Conservation (phyloP, 305 asterid species). For the Fraxinus baroniana region DNA sequence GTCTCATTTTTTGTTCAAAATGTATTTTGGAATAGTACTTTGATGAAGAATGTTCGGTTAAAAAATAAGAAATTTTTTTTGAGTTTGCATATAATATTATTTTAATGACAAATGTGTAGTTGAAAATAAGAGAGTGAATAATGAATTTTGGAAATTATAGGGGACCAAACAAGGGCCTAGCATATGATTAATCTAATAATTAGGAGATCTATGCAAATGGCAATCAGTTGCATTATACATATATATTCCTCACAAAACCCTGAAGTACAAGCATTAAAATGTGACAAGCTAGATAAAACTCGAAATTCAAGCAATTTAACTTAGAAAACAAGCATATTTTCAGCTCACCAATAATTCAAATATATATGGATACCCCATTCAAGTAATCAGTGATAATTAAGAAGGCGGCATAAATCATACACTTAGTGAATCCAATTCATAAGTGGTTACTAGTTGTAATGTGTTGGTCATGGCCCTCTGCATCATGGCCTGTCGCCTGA, state of each 20-base stretch:
- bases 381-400: conserved; percentile 2
- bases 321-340: neutral
- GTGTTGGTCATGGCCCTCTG: conserved; percentile 24
- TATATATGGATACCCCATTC: neutral
- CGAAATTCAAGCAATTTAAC: conserved; percentile 25
- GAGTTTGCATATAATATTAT: too few relatives aligned
- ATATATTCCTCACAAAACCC: conserved; percentile 26
- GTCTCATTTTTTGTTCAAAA: too few relatives aligned
- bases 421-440: conserved; percentile 1
- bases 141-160: too few relatives aligned
- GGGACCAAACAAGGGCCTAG: neutral
- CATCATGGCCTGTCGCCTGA: conserved; percentile 12
- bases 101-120: too few relatives aligned
- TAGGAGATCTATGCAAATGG: neutral
- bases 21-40: too few relatives aligned
- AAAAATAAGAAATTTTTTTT: too few relatives aligned
- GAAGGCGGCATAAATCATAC: conserved; percentile 21
- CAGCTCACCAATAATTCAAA: neutral
- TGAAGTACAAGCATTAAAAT: conserved; percentile 9
- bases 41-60: too few relatives aligned
- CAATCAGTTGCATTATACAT: neutral
- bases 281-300: neutral
- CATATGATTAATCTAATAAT: neutral
- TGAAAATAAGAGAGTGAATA: too few relatives aligned
- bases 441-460: conserved; percentile 27